A percentile compares a stretch with the other conserved stretches of the same genome.
Conservation (phyloP, 345 rosid species). For the Murraya koenigii region DNA sequence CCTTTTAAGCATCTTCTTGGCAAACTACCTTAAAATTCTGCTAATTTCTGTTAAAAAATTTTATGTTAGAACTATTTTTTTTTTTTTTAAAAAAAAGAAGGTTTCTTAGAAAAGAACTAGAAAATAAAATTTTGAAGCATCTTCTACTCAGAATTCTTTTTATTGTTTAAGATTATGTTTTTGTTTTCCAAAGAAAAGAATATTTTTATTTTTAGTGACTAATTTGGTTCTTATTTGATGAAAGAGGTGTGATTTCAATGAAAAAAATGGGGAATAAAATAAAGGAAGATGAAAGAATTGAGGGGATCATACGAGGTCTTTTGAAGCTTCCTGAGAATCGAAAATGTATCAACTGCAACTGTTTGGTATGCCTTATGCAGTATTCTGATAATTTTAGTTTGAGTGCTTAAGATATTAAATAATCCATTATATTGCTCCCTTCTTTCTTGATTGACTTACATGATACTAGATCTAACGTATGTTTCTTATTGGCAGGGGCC, state of each 20-base stretch:
- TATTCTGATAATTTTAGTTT: neutral
- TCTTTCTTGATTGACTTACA: neutral
- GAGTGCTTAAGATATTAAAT: neutral
- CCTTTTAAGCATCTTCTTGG: neutral
- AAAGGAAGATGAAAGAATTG: constrained; percentile 72
- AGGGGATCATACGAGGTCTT: constrained; percentile 64
- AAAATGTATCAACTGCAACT: constrained; percentile 81
- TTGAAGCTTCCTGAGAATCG: constrained; percentile 75
- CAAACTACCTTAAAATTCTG: neutral
- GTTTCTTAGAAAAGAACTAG: neutral
- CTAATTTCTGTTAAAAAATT: neutral
- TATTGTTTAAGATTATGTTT: too few relatives aligned
- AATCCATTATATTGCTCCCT: neutral
- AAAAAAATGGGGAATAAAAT: constrained; percentile 44
- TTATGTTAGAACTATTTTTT: neutral
- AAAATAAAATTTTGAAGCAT: too few relatives aligned
- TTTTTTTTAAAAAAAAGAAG: neutral
- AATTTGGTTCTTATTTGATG: neutral
- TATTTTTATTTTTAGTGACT: neutral
- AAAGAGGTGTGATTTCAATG: neutral
- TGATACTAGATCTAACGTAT: neutral
- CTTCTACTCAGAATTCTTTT: too few relatives aligned
- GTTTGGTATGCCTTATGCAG: constrained; percentile 43
- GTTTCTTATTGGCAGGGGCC: constrained; percentile 64
- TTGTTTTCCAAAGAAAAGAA: neutral